phyloP scores from a whole-genome alignment of 2,329 filamentous ascomycete species.

The Aureobasidium sp. region DNA sequence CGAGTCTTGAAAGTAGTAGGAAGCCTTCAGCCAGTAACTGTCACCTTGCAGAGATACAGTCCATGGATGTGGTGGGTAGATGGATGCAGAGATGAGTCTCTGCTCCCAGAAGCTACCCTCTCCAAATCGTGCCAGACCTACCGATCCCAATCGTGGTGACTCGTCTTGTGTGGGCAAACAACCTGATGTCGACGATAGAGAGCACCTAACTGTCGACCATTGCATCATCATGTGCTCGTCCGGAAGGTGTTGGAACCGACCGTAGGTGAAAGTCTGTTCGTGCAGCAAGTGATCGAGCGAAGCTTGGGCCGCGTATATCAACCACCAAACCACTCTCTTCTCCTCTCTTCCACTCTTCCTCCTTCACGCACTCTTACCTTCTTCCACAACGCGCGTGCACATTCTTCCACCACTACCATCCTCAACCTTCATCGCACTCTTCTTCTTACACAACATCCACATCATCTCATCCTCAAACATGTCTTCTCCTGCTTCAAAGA shows the following conservation, averaged over 20 bases:
- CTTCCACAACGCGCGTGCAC: neutral
- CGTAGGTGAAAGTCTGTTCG: neutral
- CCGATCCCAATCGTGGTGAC: neutral
- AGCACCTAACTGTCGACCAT: neutral
- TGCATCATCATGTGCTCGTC: constrained; percentile 2
- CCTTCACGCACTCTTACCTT: neutral
- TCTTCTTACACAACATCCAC: neutral
- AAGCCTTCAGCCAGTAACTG: neutral
- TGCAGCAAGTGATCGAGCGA: neutral
- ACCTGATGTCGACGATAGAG: neutral
- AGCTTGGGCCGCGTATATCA: neutral
- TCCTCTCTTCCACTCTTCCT: neutral
- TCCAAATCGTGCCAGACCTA: neutral
- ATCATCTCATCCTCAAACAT: neutral
- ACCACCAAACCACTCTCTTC: neutral
- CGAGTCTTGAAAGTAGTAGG: neutral
- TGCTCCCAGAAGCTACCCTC: neutral
- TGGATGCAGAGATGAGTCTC: neutral
- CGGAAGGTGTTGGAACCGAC: neutral
- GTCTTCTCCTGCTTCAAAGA: neutral
- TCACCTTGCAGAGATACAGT: no score
- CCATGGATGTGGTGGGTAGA: neutral
- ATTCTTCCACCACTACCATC: neutral
- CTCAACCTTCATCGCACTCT: neutral
- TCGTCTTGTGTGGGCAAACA: neutral